Conservation (phyloP, 2,329 filamentous ascomycete genomes). For the Aspergillus piperis region DNA sequence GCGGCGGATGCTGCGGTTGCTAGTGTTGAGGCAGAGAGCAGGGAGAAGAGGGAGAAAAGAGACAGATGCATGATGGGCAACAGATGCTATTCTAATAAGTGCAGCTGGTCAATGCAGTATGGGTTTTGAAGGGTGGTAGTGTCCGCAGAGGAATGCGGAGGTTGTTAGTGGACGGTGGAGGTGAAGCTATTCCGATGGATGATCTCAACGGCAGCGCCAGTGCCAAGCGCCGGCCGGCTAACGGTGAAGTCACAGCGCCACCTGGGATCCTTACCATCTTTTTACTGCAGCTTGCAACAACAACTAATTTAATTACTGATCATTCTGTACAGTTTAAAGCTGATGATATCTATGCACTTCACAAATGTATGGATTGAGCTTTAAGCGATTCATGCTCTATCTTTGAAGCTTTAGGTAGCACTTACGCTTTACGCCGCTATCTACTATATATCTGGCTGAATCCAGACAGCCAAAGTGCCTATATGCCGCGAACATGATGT, state of each 20-base stretch:
- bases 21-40: slow-evolving; percentile 21
- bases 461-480: background rate
- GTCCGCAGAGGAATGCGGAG: background rate
- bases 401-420: too few species aligned
- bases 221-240: background rate
- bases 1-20: slow-evolving; percentile 29
- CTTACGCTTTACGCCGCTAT: too few species aligned
- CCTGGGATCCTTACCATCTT: background rate
- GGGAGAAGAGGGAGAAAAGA: slow-evolving; percentile 17
- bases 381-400: too few species aligned
- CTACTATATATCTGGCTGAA: background rate
- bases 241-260: background rate
- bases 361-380: too few species aligned
- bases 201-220: background rate
- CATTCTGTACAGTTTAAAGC: too few species aligned
- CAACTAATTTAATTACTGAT: background rate
- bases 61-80: slow-evolving; percentile 19
- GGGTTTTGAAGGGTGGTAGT: background rate
- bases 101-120: background rate
- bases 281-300: background rate
- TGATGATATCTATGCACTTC: too few species aligned
- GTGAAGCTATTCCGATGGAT: background rate
- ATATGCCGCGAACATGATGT: background rate
- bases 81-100: background rate
- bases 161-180: background rate